Conservation (phyloP, 163 green algal genomes). For the Volvox carteri region DNA sequence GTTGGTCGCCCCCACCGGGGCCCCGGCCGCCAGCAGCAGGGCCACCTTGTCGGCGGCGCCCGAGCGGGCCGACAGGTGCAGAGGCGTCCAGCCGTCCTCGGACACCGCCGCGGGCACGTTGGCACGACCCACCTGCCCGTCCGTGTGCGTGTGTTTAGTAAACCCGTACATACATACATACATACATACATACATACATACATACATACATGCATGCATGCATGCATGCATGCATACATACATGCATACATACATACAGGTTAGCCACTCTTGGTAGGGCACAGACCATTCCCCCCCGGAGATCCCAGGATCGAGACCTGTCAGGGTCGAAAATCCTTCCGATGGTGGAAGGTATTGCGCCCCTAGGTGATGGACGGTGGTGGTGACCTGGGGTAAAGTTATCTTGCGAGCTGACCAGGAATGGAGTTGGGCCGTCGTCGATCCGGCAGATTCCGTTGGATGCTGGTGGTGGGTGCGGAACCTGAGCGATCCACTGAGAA, state of each 20-base stretch:
- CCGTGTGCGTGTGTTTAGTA: background rate
- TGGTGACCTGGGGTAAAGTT: no score
- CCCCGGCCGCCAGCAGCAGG: constrained; percentile 52
- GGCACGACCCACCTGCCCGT: constrained; percentile 26
- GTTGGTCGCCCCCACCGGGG: constrained; percentile 29
- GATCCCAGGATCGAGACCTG: no score
- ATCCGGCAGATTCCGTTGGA: no score
- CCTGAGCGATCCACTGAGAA: no score
- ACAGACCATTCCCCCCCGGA: no score
- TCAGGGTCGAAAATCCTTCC: no score
- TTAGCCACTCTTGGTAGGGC: no score
- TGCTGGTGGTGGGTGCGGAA: no score
- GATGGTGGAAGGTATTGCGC: no score
- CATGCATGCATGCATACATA: background rate
- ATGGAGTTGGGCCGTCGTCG: no score
- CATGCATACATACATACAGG: background rate
- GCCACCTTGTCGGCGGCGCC: constrained; percentile 52
- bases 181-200: background rate
- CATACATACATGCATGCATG: background rate
- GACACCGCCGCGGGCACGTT: constrained; percentile 20
- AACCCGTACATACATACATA: background rate
- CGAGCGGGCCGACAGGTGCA: constrained; percentile 70
- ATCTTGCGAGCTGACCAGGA: no score
- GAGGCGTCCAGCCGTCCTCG: constrained; percentile 69
- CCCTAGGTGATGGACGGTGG: no score